Percentiles rank a stretch among this genome's conserved stretches.
Conservation (phyloP, 2,329 filamentous ascomycete species). For the Fusarium sp. region DNA sequence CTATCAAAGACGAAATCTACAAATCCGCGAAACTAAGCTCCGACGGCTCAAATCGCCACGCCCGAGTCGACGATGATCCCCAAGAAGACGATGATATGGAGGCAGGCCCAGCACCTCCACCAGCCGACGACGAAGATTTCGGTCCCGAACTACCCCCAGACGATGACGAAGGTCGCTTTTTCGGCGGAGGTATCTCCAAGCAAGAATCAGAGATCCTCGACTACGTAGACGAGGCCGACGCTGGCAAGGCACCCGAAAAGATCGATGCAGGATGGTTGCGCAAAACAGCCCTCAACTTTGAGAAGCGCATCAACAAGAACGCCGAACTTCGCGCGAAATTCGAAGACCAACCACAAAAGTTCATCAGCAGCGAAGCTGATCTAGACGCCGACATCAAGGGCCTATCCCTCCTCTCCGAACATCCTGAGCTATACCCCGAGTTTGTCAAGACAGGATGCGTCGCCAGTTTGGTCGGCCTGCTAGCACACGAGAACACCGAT, state of each 20-base stretch:
- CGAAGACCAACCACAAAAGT: conserved; percentile 84
- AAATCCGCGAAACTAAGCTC: conserved; percentile 70
- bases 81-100: conserved; percentile 69
- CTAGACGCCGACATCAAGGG: conserved; percentile 90
- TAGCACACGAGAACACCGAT: conserved; percentile 97
- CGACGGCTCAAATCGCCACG: conserved; percentile 62
- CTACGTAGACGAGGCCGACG: conserved; percentile 77
- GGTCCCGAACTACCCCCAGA: conserved; percentile 62
- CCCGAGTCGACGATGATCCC: conserved; percentile 59
- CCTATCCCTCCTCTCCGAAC: conserved; percentile 88
- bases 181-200: conserved; percentile 88
- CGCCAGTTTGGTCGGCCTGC: conserved; percentile 80
- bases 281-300: conserved; percentile 84
- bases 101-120: conserved; percentile 62
- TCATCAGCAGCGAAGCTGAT: conserved; percentile 89
- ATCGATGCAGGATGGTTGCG: conserved; percentile 89
- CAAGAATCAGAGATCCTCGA: conserved; percentile 88
- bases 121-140: conserved; percentile 67
- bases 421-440: conserved; percentile 85
- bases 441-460: conserved; percentile 83
- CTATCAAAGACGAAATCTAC: conserved; percentile 70
- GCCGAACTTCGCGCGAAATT: conserved; percentile 89
- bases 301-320: conserved; percentile 92
- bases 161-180: conserved; percentile 92
- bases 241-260: conserved; percentile 72